Percentiles rank a stretch among this genome's conserved stretches.
These are phyloP conservation scores for Sporothrix pallida DNA, from an alignment of 2,329 filamentous ascomycete species.

Conservation along the genomic window DNA sequence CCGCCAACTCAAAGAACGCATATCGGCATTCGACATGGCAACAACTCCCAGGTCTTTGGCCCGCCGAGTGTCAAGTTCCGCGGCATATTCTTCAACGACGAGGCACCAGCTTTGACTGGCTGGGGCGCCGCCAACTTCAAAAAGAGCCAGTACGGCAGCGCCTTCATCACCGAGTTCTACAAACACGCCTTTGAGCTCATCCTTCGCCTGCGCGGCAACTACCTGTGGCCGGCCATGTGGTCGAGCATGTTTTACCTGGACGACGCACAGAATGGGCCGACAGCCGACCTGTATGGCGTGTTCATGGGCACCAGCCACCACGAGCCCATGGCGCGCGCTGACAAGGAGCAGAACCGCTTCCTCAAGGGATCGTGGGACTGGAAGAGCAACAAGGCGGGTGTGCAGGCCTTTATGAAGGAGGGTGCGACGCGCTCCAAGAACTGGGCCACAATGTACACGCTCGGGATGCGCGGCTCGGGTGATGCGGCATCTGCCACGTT, in stretches of 20 bases:
- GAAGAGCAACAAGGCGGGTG: conserved; percentile 58
- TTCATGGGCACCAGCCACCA: conserved; percentile 65
- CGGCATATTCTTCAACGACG: conserved; percentile 66
- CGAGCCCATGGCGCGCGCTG: conserved; percentile 62
- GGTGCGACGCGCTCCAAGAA: conserved; percentile 57
- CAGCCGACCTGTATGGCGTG: conserved; percentile 62
- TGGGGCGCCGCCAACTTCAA: conserved; percentile 57
- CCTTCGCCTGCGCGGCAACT: conserved; percentile 61
- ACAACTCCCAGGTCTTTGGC: conserved; percentile 47
- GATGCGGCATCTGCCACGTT: conserved; percentile 56
- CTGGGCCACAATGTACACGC: conserved; percentile 60
- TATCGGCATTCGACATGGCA: conserved; percentile 33
- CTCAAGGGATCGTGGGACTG: conserved; percentile 59
- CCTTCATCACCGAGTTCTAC: conserved; percentile 57
- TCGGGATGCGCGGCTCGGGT: conserved; percentile 60
- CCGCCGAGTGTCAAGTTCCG: conserved; percentile 63
- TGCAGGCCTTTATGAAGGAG: conserved; percentile 59
- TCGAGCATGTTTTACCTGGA: conserved; percentile 63
- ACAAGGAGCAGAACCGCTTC: conserved; percentile 45
- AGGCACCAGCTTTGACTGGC: conserved; percentile 61
- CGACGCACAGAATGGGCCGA: conserved; percentile 57
- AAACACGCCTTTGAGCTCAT: conserved; percentile 61
- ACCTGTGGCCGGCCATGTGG: conserved; percentile 66
- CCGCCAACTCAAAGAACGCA: conserved; percentile 51
- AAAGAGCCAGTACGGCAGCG: conserved; percentile 38